Percentiles rank a stretch among this genome's conserved stretches.
phyloP scores from a whole-genome alignment of 331 rosid genomes.

The Phaseolus coccineus region DNA sequence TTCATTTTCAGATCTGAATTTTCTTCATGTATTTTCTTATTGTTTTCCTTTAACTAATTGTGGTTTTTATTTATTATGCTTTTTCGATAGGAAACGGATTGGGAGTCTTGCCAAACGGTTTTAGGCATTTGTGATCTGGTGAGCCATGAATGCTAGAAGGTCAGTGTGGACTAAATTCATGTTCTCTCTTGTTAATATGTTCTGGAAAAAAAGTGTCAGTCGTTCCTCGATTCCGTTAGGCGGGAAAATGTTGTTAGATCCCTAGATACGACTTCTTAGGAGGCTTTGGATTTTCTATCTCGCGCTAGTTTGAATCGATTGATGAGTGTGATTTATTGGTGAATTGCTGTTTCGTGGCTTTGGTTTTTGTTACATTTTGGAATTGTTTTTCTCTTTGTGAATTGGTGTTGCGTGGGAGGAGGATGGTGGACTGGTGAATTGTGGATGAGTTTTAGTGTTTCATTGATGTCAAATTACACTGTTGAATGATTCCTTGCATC shows the following conservation, averaged over 20 bases:
- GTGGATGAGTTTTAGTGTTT: background rate
- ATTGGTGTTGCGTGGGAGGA: constrained; percentile 2
- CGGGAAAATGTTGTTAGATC: constrained; percentile 36
- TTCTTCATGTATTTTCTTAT: background rate
- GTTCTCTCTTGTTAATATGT: background rate
- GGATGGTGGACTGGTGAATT: constrained; percentile 23
- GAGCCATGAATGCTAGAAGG: constrained; percentile 53
- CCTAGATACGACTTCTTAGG: constrained; percentile 1
- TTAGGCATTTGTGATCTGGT: constrained; percentile 34
- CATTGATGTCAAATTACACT: constrained; percentile 6
- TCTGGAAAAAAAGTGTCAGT: background rate
- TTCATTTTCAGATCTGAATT: constrained; percentile 32
- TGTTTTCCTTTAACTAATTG: background rate
- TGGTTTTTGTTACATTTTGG: background rate
- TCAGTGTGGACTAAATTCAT: constrained; percentile 20
- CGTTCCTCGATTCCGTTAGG: constrained; percentile 4
- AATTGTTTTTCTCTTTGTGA: background rate
- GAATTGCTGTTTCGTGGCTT: constrained; percentile 8
- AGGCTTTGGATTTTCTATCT: constrained; percentile 21
- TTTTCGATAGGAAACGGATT: constrained; percentile 21
- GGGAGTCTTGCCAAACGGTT: background rate
- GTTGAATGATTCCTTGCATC: background rate
- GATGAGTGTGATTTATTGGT: constrained; percentile 4
- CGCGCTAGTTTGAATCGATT: background rate
- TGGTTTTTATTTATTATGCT: background rate